Base-by-base conservation (phyloP, 805 yeast genomes). In the Yarrowia deformans region DNA sequence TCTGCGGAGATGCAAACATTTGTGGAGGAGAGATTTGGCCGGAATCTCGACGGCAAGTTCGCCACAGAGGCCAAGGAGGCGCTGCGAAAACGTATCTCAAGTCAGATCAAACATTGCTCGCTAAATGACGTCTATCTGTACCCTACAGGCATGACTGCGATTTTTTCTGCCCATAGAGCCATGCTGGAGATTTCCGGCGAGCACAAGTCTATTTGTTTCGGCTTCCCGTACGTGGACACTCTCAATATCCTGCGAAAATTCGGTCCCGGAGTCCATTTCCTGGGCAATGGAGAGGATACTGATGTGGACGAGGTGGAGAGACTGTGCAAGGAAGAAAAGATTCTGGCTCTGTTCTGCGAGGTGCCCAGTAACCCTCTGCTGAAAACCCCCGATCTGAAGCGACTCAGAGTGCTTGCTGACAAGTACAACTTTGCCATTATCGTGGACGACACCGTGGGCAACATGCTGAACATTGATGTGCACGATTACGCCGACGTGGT, bases 171-270 rank as follows among this genome's bases (percentile, higher is more conserved):
- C 0, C 97, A 94, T 76, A 83, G 78, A 75, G 77, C 68, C 6
- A 69, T 75, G 19, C 73, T 77, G 70, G 75, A 70, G 42, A 71
- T 72, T 35, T 56, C 63, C 16, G 74, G 75, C 13, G 71, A 73
- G 40, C 71, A 70, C 29, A 58, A 63, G 77, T 88, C 97, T 1
- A 97, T 93, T 1, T 92, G 97, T 79, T 94, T 91, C 79, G 99
- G 99, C 0, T 93, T 93, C 80, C 97, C 98, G 8, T 95, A 94
- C 78, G 95, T 91, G 37, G 98, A 95, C 77, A 93, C 98, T 0
- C 82, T 92, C 69, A 91, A 91, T 73, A 88, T 95, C 70, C 82
- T 95, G 74, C 84, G 85, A 75, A 94, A 93, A 77, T 95, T 93
- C 83, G 98, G 98, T 16, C 90, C 93, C 3, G 98, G 98, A 45